Percentiles rank a stretch among this genome's conserved stretches.
Conservation (phyloP, 352 stramenopile species). For the Phytopythium sindhum region DNA sequence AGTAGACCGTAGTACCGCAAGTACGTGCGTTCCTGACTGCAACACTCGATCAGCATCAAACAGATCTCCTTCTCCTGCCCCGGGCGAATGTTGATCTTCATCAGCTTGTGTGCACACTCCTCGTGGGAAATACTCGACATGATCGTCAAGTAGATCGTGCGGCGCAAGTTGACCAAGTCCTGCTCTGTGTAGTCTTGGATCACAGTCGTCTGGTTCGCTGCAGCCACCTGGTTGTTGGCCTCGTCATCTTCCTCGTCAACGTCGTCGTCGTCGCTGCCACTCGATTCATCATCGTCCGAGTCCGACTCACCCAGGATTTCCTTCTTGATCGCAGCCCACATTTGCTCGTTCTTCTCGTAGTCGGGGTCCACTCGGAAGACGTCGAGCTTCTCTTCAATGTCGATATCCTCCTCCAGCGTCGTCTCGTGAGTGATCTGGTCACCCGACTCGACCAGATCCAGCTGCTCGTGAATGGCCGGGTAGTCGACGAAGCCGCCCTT, state of each 20-base stretch:
- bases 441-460: conserved; percentile 97
- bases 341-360: conserved; percentile 95
- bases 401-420: conserved; percentile 95
- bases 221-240: conserved; percentile 7
- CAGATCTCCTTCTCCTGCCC: conserved; percentile 97
- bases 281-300: conserved; percentile 30
- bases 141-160: conserved; percentile 99
- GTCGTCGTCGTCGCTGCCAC: conserved; percentile 51
- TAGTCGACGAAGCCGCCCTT: conserved; percentile 96
- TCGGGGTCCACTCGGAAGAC: conserved; percentile 94
- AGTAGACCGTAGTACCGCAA: conserved; percentile 97
- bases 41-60: conserved; percentile 99
- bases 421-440: conserved; percentile 99
- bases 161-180: conserved; percentile 96
- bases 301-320: conserved; percentile 96
- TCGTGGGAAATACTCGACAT: conserved; percentile 99
- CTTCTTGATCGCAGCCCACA: conserved; percentile 95
- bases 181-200: conserved; percentile 98
- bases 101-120: conserved; percentile 98
- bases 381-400: conserved; percentile 95
- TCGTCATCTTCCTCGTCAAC: conserved; percentile 43
- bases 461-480: conserved; percentile 90
- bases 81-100: conserved; percentile 96
- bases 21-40: conserved; percentile 97
- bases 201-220: conserved; percentile 22